A percentile compares a stretch with the other conserved stretches of the same genome.
Evolutionary conservation across 2,329 filamentous ascomycete genomes (phyloP).

Genomic region (Davidsoniella neocaledoniae): DNA sequence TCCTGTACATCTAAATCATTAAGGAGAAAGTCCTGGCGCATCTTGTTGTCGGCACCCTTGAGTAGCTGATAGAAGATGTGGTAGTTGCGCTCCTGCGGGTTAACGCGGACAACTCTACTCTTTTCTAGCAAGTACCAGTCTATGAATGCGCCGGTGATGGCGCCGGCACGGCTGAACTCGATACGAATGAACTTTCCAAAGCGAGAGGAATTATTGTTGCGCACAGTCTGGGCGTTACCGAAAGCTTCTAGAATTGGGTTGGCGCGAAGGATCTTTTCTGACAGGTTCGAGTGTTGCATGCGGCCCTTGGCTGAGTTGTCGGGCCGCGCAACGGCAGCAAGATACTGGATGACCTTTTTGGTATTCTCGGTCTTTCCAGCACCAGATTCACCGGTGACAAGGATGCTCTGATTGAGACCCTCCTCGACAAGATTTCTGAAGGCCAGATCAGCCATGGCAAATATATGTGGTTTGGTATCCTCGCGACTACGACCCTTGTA

Average conservation of each 20-base stretch:
- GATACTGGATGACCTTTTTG: constrained; percentile 97
- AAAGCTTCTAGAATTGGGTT: constrained; percentile 97
- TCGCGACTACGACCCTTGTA: constrained; percentile 84
- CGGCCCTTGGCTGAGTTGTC: constrained; percentile 52
- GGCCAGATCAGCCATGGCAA: constrained; percentile 90
- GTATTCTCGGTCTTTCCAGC: constrained; percentile 98
- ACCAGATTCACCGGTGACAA: constrained; percentile 94
- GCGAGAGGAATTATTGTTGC: constrained; percentile 95
- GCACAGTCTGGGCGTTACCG: constrained; percentile 91
- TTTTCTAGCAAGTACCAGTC: constrained; percentile 98
- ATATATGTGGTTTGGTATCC: constrained; percentile 93
- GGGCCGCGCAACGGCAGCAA: constrained; percentile 79
- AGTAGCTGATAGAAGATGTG: constrained; percentile 95
- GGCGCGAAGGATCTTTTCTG: constrained; percentile 86
- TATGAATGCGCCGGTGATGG: constrained; percentile 90
- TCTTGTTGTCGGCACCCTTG: constrained; percentile 56
- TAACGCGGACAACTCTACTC: constrained; percentile 85
- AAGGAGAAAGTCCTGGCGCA: constrained; percentile 64
- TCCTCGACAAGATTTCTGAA: constrained; percentile 93
- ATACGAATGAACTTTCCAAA: constrained; percentile 99
- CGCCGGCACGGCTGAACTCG: constrained; percentile 73
- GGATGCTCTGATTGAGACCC: constrained; percentile 88
- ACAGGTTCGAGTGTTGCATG: constrained; percentile 61
- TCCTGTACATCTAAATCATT: constrained; percentile 61
- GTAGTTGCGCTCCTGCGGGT: constrained; percentile 80